Evolutionary conservation across 1,284 basidiomycete genomes (phyloP), one percentile per base, ranked within the genome.

Genomic region (Singerocomus inundabilis): DNA sequence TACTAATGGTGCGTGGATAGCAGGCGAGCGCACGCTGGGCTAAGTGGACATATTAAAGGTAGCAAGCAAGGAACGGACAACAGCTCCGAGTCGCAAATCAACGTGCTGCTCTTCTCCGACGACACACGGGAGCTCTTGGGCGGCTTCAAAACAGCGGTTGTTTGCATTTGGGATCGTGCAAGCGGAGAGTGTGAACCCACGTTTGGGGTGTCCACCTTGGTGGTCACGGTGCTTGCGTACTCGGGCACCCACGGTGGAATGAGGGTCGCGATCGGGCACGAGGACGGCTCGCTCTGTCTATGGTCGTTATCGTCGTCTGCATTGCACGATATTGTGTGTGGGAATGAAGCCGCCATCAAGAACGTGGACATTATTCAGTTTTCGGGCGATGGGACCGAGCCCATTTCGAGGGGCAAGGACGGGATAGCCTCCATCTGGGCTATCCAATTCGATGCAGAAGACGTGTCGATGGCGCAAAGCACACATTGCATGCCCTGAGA

Each of bases 261-360:
- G 10, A 41, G 29, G 34, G 26, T 59, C 9, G 56, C 40, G 8
- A 50, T 60, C 39, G 56, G 59, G 3, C 48, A 57, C 18, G 48
- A 59, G 32, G 59, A 60, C 9, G 57, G 57, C 12, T 59, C 51
- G 12, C 4, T 62, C 15, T 40, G 24, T 15, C 7, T 60, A 9
- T 64, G 61, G 57, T 54, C 7, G 9, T 56, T 57, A 1, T 59
- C 51, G 15, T 46, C 40, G 4, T 57, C 59, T 3, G 37, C 42
- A 11, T 59, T 48, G 8, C 48, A 60, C 15, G 44, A 44, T n/a
- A 4, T 56, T 10, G 16, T 51, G 5, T 15, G 29, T 5, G 21
- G n/a, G 5, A 53, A 57, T 18, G 48, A 53, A 30, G 46, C 34
- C 4, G 21, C 25, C 2, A 31, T 31, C 21, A 49, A 54, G 15